Evolutionary conservation across 2,329 filamentous ascomycete species (phyloP), one percentile per base, ranked within the genome.

Genomic region (Microdochium trichocladiopsis): DNA sequence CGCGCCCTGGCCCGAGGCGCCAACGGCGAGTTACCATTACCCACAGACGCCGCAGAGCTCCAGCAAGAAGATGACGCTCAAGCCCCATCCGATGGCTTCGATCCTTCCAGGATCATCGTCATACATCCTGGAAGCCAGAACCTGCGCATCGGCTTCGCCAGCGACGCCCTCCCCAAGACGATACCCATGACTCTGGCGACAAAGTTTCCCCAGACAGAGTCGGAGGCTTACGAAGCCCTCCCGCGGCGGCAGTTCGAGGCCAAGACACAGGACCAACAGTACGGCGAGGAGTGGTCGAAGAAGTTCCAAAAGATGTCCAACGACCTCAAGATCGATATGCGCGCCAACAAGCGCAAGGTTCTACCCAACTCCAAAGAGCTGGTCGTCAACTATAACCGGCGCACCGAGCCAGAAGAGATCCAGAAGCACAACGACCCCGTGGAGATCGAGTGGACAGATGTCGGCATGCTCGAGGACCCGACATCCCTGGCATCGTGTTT

Each of bases 61-160:
- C 78, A 78, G 51, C 74, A 74, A 45, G 79, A 83, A n/a, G 76
- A 75, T 58, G 76, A 72, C 49, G 76, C 78, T 52, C 76, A 79
- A 47, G 74, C 79, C 9, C 73, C 76, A 12, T 73, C 76, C 14
- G 80, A 84, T 61, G 82, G 83, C 45, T 75, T 84, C 49, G 86
- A 90, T 58, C 87, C 91, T 5, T 93, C 91, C 10, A 95, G 93
- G 68, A 87, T 95, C 55, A 93, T 99, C 64, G 88, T 97, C 55
- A 90, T 99, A 61, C 94, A 99, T 66, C 85, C 93, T 2, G 94
- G 94, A 25, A 97, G 93, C 65, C 93, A 97, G 69, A 97, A 97
- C 58, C 73, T 99, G 56, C 84, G 94, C 48, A 92, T 99, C 61
- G 94, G 94, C 0, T 84, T 97, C 55, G 92, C 93, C n/a, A 96